Percentiles rank a stretch among this genome's conserved stretches.
Conservation (phyloP, 176 grass and related monocot species). For the Avena eriantha region DNA sequence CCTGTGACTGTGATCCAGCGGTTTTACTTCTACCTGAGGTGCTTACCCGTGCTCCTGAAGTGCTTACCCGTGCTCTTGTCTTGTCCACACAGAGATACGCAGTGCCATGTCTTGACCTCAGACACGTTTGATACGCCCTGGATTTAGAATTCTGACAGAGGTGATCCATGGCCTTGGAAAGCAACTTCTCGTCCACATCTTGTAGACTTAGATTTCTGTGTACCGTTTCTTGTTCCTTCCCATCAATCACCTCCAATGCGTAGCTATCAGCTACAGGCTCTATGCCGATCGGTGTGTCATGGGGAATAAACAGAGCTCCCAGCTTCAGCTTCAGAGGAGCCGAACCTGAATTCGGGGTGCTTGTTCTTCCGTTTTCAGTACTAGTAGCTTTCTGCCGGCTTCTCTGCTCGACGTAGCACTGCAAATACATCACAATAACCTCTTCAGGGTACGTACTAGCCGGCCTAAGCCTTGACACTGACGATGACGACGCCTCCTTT, state of each 20-base stretch:
- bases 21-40: neutral
- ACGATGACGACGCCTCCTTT: no score
- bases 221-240: neutral
- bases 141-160: neutral
- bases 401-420: neutral
- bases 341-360: neutral
- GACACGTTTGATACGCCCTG: constrained; percentile 23
- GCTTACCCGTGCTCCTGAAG: no score
- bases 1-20: neutral
- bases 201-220: neutral
- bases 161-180: constrained; percentile 26
- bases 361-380: neutral
- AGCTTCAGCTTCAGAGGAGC: neutral
- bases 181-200: constrained; percentile 25
- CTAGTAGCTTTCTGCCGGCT: neutral
- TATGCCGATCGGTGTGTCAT: constrained; percentile 5
- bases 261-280: neutral
- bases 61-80: neutral
- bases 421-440: constrained; percentile 1
- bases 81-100: constrained; percentile 40
- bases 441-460: constrained; percentile 6
- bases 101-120: constrained; percentile 31
- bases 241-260: constrained; percentile 39
- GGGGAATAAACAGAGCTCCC: neutral
- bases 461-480: no score